Evolutionary conservation across 768 basidiomycete genomes (phyloP).

Genomic region (Lactarius sanguifluus): DNA sequence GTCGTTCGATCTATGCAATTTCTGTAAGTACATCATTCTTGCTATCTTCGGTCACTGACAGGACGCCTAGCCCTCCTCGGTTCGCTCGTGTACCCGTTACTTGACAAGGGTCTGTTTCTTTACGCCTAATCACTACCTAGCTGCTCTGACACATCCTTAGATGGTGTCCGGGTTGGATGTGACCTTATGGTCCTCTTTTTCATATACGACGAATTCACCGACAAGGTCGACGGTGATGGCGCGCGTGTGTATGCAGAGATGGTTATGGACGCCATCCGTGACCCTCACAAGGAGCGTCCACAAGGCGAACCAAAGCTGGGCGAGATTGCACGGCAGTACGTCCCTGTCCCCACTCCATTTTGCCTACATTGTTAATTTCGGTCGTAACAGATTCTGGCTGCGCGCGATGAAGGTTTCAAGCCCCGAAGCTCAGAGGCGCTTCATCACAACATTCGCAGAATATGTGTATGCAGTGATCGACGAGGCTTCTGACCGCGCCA

Average conservation of each 20-base stretch:
- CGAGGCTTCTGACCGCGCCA: slow-evolving; percentile 43
- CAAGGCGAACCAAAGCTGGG: slow-evolving; percentile 40
- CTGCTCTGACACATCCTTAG: neutral
- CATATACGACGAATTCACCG: slow-evolving; percentile 50
- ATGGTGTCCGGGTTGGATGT: slow-evolving; percentile 40
- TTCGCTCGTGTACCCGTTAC: slow-evolving; percentile 39
- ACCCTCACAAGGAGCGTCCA: slow-evolving; percentile 39
- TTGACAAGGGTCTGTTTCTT: slow-evolving; percentile 35
- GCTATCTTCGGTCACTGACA: neutral
- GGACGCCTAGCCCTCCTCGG: slow-evolving; percentile 38
- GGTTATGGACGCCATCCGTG: slow-evolving; percentile 41
- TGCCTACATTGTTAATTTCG: neutral
- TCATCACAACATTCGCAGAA: slow-evolving; percentile 39
- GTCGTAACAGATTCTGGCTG: neutral
- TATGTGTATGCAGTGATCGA: slow-evolving; percentile 42
- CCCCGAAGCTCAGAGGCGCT: slow-evolving; percentile 34
- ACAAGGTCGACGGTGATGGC: slow-evolving; percentile 36
- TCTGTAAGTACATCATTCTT: slow-evolving; percentile 18
- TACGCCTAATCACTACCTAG: neutral
- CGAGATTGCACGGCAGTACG: slow-evolving; percentile 44
- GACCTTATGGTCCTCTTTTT: slow-evolving; percentile 55
- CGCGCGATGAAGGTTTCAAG: slow-evolving; percentile 31
- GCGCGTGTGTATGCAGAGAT: slow-evolving; percentile 38
- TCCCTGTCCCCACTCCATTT: neutral
- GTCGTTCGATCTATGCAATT: slow-evolving; percentile 44